Conservation (phyloP, 2,329 filamentous ascomycete genomes). For the Achaetomium macrosporum region DNA sequence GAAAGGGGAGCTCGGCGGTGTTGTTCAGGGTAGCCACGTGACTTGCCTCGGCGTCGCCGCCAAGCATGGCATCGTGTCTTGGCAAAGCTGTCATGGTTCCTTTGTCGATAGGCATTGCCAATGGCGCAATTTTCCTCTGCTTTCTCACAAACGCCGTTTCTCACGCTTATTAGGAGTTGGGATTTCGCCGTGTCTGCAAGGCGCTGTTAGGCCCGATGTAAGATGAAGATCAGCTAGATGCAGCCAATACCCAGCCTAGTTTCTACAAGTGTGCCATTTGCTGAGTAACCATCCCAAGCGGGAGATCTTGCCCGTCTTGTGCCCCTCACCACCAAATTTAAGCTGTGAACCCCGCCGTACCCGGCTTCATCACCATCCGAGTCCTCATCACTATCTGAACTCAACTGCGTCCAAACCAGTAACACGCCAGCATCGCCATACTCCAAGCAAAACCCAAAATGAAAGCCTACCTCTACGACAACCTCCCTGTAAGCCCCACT, state of each 20-base stretch:
- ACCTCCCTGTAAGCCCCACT: conserved; percentile 41
- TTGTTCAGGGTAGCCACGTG: conserved; percentile 2
- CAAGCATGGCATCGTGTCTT: too few species aligned
- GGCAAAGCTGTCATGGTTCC: too few species aligned
- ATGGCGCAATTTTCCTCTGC: conserved; percentile 14
- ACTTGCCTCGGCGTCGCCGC: neutral
- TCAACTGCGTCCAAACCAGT: neutral
- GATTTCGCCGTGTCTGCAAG: too few species aligned
- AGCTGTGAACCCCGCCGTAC: conserved; percentile 9
- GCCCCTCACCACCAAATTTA: conserved; percentile 17
- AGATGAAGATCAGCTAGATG: too few species aligned
- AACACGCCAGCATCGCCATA: neutral
- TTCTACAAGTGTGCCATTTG: conserved; percentile 2
- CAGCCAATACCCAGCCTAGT: conserved; percentile 1
- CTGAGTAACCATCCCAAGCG: neutral
- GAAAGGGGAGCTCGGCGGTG: neutral
- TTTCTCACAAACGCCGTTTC: too few species aligned
- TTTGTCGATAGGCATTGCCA: conserved; percentile 25
- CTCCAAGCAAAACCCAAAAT: conserved; percentile 32
- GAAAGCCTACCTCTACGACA: conserved; percentile 55
- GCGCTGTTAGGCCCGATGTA: too few species aligned
- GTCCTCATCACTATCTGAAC: neutral
- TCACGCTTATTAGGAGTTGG: too few species aligned
- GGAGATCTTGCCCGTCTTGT: neutral
- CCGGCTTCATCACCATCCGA: conserved; percentile 2